phyloP scores from a whole-genome alignment of 2,329 filamentous ascomycete species.

The Colletotrichum aenigma region DNA sequence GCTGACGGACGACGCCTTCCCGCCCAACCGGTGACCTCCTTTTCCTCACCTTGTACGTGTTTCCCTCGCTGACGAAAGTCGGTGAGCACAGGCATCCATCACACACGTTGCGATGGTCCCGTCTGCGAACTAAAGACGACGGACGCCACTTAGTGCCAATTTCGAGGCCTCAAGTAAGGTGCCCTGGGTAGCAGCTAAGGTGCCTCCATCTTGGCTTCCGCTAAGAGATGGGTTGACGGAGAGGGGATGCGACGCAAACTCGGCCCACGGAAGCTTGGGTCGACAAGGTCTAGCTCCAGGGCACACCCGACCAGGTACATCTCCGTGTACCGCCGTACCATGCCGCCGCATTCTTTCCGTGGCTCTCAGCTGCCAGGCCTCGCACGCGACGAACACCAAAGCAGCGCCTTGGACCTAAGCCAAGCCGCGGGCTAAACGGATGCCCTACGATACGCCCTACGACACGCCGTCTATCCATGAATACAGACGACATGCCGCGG shows the following conservation, averaged over 20 bases:
- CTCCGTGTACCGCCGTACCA: background rate
- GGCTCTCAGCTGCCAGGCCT: background rate
- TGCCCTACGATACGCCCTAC: background rate
- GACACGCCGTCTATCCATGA: background rate
- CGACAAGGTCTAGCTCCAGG: conserved; percentile 15
- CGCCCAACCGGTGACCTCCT: background rate
- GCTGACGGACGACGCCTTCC: conserved; percentile 1
- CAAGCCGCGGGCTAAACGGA: background rate
- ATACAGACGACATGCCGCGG: background rate
- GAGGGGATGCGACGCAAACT: conserved; percentile 18
- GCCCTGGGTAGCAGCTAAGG: conserved; percentile 15
- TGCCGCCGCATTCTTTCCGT: background rate
- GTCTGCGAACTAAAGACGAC: background rate
- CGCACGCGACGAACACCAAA: background rate
- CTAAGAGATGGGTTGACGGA: conserved; percentile 17
- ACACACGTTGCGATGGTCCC: background rate
- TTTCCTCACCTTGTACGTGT: background rate
- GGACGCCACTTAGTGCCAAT: background rate
- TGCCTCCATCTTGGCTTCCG: conserved; percentile 17
- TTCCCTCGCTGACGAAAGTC: conserved; percentile 6
- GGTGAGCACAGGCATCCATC: conserved; percentile 6
- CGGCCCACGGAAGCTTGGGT: conserved; percentile 13
- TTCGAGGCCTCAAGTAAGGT: conserved; percentile 16
- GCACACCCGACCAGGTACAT: background rate
- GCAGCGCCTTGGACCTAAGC: background rate